Base-by-base conservation (phyloP, 768 basidiomycete species). In the Phlebiopsis flavidoalba region DNA sequence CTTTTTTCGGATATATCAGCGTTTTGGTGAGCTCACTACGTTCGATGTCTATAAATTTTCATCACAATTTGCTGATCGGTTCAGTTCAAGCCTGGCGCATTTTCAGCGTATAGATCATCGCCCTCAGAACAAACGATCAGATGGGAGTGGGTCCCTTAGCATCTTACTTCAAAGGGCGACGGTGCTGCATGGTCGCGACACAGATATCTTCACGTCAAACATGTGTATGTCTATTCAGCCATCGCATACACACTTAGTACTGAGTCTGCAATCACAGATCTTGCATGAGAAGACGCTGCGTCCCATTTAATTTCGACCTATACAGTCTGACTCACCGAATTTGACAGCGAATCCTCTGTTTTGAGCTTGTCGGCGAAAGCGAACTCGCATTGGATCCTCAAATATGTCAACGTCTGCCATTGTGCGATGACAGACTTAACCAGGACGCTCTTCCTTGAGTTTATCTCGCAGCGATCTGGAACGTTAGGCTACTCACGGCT, bases 131-230 rank as follows among this genome's bases (percentile, higher is more conserved):
- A 71, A 97, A 98, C 66, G 83, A 95, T 67, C 83, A 83, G 63
- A 75, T 78, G 19, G 95, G 95, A 0, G 77, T 82, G 22, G 96
- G 96, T 0, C 96, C 96, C 5, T 76, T 98, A 4, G 91, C 93
- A 14, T 95, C 95, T 15, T 99, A 99, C 72, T 99, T 99, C 80
- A 91, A 98, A 71, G 97, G n/a, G 97, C 8, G 97, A 99, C n/a
- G 71, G 81, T 89, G 21, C 73, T 93, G 24, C 87, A 89, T 65
- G 92, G 91, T 10, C 82, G 85, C 31, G 89, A 92, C 69, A 90
- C 92, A 0, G 93, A 95, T 69, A 93, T 96, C 49, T 95, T 95
- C 73, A 95, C 93, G 5, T 94, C 94, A 8, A 97, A 97, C 68
- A 96, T 96, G 94, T 98, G 90, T 91, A 74, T 57, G 86, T 79